A percentile compares a stretch with the other conserved stretches of the same genome.
These are phyloP conservation scores for Vanderwaltozyma tropicalis DNA, from an alignment of 805 yeast species.

Conservation along the genomic window DNA sequence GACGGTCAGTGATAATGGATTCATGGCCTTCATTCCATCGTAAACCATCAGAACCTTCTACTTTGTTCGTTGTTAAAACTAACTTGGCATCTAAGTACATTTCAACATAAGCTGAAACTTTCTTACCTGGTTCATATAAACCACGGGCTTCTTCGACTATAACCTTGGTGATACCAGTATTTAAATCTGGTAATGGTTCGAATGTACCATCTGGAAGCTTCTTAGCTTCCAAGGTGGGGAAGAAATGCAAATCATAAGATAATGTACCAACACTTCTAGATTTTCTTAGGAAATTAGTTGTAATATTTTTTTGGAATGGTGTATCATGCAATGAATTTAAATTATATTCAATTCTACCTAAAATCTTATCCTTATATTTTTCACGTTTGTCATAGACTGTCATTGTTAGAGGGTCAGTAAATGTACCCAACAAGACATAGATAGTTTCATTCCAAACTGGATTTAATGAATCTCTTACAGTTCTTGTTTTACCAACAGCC, in stretches of 20 bases:
- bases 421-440: conserved; percentile 56
- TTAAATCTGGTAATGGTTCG: conserved; percentile 81
- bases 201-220: conserved; percentile 67
- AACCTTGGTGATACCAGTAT: conserved; percentile 76
- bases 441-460: conserved; percentile 84
- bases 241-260: conserved; percentile 57
- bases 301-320: conserved; percentile 38
- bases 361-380: conserved; percentile 58
- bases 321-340: conserved; percentile 53
- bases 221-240: conserved; percentile 58
- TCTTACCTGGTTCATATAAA: conserved; percentile 35
- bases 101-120: conserved; percentile 59
- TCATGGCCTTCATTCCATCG: conserved; percentile 55
- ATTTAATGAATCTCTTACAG: conserved; percentile 50
- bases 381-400: conserved; percentile 66
- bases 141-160: conserved; percentile 35
- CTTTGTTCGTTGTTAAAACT: conserved; percentile 40
- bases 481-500: conserved; percentile 58
- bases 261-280: conserved; percentile 76
- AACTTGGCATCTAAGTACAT: conserved; percentile 53
- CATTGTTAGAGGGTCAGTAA: conserved; percentile 74
- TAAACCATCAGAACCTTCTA: conserved; percentile 53
- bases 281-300: conserved; percentile 60
- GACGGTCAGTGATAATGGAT: conserved; percentile 60
- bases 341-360: conserved; percentile 71